Evolutionary conservation across 2,329 filamentous ascomycete genomes (phyloP), one percentile per base, ranked within the genome.

Genomic region (Aspergillus carbonarius): DNA sequence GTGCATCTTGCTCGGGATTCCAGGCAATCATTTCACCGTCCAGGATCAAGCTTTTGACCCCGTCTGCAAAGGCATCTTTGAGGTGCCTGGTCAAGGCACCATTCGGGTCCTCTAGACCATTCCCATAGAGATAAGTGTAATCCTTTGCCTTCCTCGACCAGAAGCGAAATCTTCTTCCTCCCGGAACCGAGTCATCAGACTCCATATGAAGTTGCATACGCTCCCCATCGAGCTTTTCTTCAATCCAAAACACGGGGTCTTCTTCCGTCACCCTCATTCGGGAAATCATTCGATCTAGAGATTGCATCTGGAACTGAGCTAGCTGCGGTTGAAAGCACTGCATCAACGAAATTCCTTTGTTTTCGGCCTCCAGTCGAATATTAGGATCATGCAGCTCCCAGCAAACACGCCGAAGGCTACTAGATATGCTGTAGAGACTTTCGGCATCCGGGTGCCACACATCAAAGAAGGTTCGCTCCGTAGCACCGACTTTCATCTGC

Each of bases 1-100:
- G 90, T 56, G 89, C 89, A 76, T 96, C 90, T 51, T 90, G 82
- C 46, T 88, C 86, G 60, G 92, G 90, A 70, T 98, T 92, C 95
- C 95, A 99, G 0, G 93, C 96, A 58, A 99, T 92, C 95, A 99
- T 99, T 73, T 99, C 95, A 9, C 95, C 95, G 68, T 99, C 95
- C 0, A 99, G 82, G 51, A 99, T 96, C 63, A 96, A 83, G 70
- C 91, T 97, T 15, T 88, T 83, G 0, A 98, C 92, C 1, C 88
- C 87, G 0, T 86, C 79, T 2, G 87, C 81, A 72, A 99, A 98
- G 0, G 91, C 92, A 40, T 86, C 81, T 54, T 85, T 85, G 18
- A 98, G 79, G 71, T 96, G 88, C 34, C 91, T 84, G 0, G 93
- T 96, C 54, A 98, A 74, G 6, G 92, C 87, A 7, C 89, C 88